Evolutionary conservation across 2,329 filamentous ascomycete species (phyloP).

Genomic region (Alternaria alternata): DNA sequence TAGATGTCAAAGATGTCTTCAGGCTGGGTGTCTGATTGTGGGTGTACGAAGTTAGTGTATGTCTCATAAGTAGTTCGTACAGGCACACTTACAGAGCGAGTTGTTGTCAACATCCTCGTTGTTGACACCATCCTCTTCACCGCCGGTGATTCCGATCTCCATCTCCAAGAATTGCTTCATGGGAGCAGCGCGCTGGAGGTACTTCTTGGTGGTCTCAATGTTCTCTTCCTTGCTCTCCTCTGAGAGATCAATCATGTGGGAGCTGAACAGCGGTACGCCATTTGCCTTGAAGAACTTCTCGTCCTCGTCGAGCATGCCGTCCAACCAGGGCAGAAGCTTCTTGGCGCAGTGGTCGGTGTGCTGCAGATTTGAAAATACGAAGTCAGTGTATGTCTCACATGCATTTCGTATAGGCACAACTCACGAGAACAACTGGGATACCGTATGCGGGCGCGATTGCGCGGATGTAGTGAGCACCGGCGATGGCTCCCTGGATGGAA

Average conservation of each 20-base stretch:
- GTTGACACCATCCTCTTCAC: conserved; percentile 91
- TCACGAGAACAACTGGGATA: conserved; percentile 73
- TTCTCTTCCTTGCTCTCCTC: conserved; percentile 85
- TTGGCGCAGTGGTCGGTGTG: conserved; percentile 26
- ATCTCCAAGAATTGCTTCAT: conserved; percentile 99
- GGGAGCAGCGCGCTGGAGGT: conserved; percentile 91
- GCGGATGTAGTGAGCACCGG: conserved; percentile 88
- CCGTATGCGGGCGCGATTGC: conserved; percentile 86
- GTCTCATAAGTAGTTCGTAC: neutral
- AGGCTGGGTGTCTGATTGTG: conserved; percentile 15
- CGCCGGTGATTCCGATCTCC: conserved; percentile 85
- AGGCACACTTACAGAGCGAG: conserved; percentile 72
- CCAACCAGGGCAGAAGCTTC: conserved; percentile 96
- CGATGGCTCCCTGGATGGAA: conserved; percentile 86
- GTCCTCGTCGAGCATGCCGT: conserved; percentile 79
- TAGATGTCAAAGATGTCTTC: conserved; percentile 47
- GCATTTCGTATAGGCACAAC: too few relatives aligned
- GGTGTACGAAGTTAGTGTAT: neutral
- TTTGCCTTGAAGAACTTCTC: conserved; percentile 94
- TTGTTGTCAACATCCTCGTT: conserved; percentile 65
- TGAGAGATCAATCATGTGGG: conserved; percentile 95
- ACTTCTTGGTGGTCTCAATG: conserved; percentile 76
- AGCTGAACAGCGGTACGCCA: conserved; percentile 66
- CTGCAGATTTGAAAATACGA: too few relatives aligned
- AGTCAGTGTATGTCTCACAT: too few relatives aligned